Percentiles rank a stretch among this genome's conserved stretches.
Evolutionary conservation across 495 filamentous ascomycete genomes (phyloP).

Genomic region (Penicillium cinerascens): DNA sequence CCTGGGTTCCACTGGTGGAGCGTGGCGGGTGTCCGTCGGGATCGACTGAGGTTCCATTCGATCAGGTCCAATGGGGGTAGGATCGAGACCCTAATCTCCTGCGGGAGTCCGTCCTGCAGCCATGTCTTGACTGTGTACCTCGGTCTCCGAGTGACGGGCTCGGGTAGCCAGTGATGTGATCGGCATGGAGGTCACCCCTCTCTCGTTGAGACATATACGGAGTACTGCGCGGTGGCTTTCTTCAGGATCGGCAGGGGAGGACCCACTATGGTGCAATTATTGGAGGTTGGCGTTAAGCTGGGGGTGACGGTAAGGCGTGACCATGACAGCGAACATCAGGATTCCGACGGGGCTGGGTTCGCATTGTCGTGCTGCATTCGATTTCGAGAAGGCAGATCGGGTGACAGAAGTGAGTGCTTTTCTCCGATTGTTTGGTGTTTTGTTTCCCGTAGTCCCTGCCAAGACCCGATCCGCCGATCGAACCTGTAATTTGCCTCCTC

Average conservation of each 20-base stretch:
- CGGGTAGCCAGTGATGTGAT: constrained; percentile 12
- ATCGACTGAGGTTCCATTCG: background rate
- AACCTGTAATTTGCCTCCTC: background rate
- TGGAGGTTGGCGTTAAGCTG: background rate
- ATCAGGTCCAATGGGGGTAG: background rate
- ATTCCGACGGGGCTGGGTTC: background rate
- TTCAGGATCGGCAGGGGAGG: constrained; percentile 18
- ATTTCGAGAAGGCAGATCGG: too few relatives aligned
- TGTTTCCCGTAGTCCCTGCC: background rate
- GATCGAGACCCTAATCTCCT: background rate
- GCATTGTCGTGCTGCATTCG: background rate
- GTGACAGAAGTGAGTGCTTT: too few relatives aligned
- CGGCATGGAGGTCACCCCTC: constrained; percentile 9
- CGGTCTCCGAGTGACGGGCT: background rate
- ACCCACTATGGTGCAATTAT: background rate
- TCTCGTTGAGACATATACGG: constrained; percentile 6
- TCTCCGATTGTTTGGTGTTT: background rate
- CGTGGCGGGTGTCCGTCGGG: constrained; percentile 16
- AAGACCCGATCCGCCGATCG: background rate
- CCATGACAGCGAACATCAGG: constrained; percentile 55
- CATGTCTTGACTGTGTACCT: background rate
- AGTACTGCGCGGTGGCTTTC: too few relatives aligned
- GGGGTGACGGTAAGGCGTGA: constrained; percentile 33
- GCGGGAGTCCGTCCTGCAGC: background rate
- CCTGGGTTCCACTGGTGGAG: constrained; percentile 16